Evolutionary conservation across 1,284 basidiomycete genomes (phyloP).

Genomic region (Tilletiaria anomala): DNA sequence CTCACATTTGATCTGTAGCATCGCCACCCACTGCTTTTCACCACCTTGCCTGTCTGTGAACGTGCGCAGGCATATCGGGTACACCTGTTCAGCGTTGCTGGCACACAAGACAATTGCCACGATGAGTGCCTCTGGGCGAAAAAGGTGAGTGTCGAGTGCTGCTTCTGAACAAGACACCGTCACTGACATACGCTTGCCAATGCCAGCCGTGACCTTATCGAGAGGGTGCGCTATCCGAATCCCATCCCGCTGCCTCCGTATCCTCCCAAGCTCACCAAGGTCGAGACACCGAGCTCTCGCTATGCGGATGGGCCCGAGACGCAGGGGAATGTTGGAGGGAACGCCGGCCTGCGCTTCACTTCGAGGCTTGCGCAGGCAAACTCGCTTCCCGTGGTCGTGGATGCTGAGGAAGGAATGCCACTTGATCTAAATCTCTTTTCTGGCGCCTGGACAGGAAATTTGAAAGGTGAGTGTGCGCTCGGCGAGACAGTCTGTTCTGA

Average conservation of each 20-base stretch:
- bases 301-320: slow-evolving; percentile 14
- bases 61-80: too few species aligned
- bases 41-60: too few species aligned
- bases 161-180: too few species aligned
- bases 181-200: too few species aligned
- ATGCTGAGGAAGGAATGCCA: slow-evolving; percentile 36
- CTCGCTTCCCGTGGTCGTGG: slow-evolving; percentile 29
- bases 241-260: slow-evolving; percentile 38
- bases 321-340: background rate
- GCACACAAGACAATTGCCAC: too few species aligned
- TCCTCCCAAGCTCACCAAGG: slow-evolving; percentile 31
- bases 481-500: too few species aligned
- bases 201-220: slow-evolving; percentile 39
- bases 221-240: slow-evolving; percentile 35
- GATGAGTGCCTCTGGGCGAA: too few species aligned
- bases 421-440: slow-evolving; percentile 31
- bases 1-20: too few species aligned
- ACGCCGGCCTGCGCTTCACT: slow-evolving; percentile 18
- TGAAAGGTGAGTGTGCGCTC: too few species aligned
- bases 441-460: slow-evolving; percentile 16
- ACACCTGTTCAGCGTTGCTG: too few species aligned
- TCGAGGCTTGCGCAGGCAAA: slow-evolving; percentile 25
- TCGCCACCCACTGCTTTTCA: too few species aligned
- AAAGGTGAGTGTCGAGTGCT: too few species aligned
- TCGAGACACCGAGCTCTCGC: slow-evolving; percentile 13